These are phyloP conservation scores for Claviceps humidiphila DNA, from an alignment of 2,329 filamentous ascomycete species.

Conservation along the genomic window DNA sequence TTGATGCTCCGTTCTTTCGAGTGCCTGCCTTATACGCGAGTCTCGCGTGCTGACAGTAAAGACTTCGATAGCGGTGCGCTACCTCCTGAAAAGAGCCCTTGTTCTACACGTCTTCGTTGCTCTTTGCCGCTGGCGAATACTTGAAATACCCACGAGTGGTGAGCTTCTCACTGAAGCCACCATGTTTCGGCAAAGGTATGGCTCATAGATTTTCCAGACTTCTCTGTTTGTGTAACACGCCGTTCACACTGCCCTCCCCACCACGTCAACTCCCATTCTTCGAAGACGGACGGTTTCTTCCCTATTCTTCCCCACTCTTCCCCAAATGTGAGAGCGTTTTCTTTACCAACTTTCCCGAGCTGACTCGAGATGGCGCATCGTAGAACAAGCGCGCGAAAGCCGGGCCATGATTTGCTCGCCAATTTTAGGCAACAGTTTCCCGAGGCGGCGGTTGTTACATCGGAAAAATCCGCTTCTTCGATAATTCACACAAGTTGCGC, in stretches of 20 bases:
- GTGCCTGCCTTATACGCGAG: neutral
- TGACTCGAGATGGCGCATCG: constrained; percentile 2
- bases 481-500: constrained; percentile 21
- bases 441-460: constrained; percentile 46
- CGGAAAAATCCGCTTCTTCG: constrained; percentile 28
- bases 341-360: neutral
- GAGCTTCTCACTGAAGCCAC: neutral
- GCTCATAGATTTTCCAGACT: neutral
- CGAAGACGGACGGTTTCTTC: neutral
- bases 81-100: neutral
- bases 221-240: neutral
- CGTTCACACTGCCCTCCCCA: neutral
- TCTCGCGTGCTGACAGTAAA: neutral
- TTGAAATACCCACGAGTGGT: neutral
- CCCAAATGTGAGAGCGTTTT: neutral
- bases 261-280: neutral
- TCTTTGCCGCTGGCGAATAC: neutral
- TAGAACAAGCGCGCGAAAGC: constrained; percentile 68
- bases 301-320: neutral
- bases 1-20: neutral
- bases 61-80: neutral
- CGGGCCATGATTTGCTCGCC: constrained; percentile 66
- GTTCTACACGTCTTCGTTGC: neutral
- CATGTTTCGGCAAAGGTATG: constrained; percentile 11
- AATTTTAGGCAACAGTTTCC: constrained; percentile 75